These are phyloP conservation scores for Tetrapyrgos nigripes DNA, from an alignment of 1,284 basidiomycete genomes.

Conservation along the genomic window DNA sequence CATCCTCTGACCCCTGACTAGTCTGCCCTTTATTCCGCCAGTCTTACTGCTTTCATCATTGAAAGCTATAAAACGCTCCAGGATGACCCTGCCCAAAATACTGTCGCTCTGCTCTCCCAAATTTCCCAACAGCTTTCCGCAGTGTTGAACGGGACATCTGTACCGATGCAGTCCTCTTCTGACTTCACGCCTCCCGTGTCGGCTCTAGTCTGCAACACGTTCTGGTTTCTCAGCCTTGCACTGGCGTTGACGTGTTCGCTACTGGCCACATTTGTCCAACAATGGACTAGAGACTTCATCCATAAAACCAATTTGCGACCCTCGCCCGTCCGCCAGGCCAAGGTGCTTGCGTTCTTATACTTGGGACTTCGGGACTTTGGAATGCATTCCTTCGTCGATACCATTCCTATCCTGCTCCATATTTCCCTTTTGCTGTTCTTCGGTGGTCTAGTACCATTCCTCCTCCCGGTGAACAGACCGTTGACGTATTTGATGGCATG, in stretches of 20 bases:
- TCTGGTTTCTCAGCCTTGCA: conserved; percentile 11
- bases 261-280: conserved; percentile 6
- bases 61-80: conserved; percentile 17
- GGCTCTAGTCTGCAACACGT: conserved; percentile 4
- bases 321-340: background rate
- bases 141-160: background rate
- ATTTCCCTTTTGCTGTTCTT: conserved; percentile 2
- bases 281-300: background rate
- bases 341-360: conserved; percentile 5
- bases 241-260: conserved; percentile 9
- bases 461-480: conserved; percentile 7
- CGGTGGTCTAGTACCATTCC: conserved; percentile 12
- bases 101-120: background rate
- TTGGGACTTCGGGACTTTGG: conserved; percentile 11
- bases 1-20: background rate
- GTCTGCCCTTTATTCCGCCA: conserved; percentile 31
- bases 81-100: background rate
- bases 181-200: background rate
- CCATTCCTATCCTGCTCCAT: conserved; percentile 14
- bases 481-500: background rate
- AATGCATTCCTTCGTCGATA: conserved; percentile 13
- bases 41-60: conserved; percentile 26
- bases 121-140: background rate
- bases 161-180: background rate
- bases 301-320: background rate